Percentiles rank a stretch among this genome's conserved stretches.
These are phyloP conservation scores for Blastocystis hominis DNA, from an alignment of 352 stramenopile genomes.

Conservation along the genomic window DNA sequence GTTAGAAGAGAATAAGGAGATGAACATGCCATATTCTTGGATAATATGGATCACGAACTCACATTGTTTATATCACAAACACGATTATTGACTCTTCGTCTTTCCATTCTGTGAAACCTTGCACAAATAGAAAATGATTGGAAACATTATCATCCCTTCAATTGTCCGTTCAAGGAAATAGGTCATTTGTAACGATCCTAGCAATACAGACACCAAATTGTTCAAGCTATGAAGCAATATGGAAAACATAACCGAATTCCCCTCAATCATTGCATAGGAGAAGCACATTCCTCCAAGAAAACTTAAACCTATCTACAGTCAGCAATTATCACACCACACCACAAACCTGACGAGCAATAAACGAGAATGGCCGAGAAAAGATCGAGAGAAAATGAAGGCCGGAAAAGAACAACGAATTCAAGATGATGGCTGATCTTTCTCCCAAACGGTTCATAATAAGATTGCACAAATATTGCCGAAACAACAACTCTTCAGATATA, in stretches of 20 bases:
- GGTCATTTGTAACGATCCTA: neutral
- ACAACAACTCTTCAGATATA: constrained; percentile 13
- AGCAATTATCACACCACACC: neutral
- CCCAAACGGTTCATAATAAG: neutral
- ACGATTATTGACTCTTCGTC: no score
- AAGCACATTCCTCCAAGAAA: neutral
- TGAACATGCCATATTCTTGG: no score
- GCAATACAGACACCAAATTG: neutral
- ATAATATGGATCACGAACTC: no score
- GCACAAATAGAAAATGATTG: neutral
- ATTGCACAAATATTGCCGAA: constrained; percentile 17
- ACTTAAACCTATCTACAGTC: neutral
- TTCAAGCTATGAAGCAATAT: neutral
- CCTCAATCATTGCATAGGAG: neutral
- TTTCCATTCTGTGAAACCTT: no score
- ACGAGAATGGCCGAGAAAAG: neutral
- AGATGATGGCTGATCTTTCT: neutral
- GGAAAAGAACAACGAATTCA: neutral
- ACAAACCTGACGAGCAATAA: neutral
- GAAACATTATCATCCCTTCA: neutral
- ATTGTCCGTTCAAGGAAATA: neutral
- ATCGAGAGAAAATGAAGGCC: neutral
- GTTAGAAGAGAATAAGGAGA: no score
- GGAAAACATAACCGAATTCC: neutral
- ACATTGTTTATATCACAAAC: no score